Base-by-base conservation (phyloP, 2,329 filamentous ascomycete species). In the Penicillium hordei region DNA sequence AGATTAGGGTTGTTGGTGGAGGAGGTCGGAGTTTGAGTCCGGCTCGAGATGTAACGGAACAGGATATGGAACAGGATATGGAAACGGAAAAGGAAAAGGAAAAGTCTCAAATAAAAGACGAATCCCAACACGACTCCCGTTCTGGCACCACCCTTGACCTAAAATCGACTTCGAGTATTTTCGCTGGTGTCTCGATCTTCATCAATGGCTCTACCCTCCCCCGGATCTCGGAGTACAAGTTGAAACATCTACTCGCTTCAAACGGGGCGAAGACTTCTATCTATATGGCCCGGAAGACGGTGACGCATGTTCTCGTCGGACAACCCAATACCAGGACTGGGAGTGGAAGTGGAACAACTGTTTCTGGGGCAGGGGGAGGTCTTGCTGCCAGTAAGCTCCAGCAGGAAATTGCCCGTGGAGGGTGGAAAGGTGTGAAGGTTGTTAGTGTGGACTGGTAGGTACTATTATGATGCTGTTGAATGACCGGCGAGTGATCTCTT, bases 141-240 rank as follows among this genome's bases (percentile, higher is more conserved):
- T 40, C 36, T 36, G 25, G 13, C 4, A 21, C 23, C 29, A 44
- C 45, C 55, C 55, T 58, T 61, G 19, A 48, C 12, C 12, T 44
- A 27, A 56, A 57, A 46, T 58, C 63, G 71, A 66, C 63, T 69
- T 60, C 67, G 78, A 46, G 54, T n/a, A 83, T 95, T 52, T 93
- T 97, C 71, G 76, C 83, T 44, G 85, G 86, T 17, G 81, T 92
- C 23, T 87, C 85, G 51, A 83, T 96, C 66, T 94, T 93, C 76
- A 83, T 97, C 74, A 96, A 96, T 74, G 92, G 92, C 60, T 93
- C 89, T 64, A 96, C 91, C 2, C 83, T 87, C 59, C 92, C 93
- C 1, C 75, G 86, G 25, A 83, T 96, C 60, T 95, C 90, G 15
- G 93, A 97, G 73, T 90, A 96, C 77, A 89, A 85, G 71, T 83